A percentile compares a stretch with the other conserved stretches of the same genome.
Conservation (phyloP, 2,329 filamentous ascomycete genomes). For the Endothia cerciana region DNA sequence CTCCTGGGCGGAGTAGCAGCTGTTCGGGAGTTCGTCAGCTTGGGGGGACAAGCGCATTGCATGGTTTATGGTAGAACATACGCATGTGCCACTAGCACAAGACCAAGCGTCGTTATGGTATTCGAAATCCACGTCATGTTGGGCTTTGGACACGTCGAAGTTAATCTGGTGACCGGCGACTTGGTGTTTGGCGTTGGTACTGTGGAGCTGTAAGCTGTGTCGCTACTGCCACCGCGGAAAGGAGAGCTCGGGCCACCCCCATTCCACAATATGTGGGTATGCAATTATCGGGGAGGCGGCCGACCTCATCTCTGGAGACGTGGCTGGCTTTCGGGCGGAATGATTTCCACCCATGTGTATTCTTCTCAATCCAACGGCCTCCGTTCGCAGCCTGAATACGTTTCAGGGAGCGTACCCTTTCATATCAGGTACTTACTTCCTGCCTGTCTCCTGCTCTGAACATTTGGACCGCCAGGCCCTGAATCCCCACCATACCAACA, state of each 20-base stretch:
- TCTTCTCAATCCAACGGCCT: not conserved
- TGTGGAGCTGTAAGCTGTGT: not conserved
- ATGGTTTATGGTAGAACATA: slow-evolving; percentile 52
- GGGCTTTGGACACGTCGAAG: not conserved
- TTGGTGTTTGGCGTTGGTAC: not conserved
- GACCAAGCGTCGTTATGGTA: slow-evolving; percentile 71
- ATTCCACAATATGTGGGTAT: slow-evolving; percentile 2
- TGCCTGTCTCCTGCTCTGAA: not conserved
- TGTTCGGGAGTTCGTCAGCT: slow-evolving; percentile 45
- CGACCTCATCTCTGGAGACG: slow-evolving; percentile 11
- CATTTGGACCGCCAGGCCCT: not conserved
- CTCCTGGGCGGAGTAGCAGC: slow-evolving; percentile 96
- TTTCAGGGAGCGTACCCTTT: not conserved
- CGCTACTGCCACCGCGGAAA: not conserved
- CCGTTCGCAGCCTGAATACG: not conserved
- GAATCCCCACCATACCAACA: slow-evolving; percentile 2
- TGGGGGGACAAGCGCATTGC: slow-evolving; percentile 7
- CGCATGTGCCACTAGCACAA: slow-evolving; percentile 84
- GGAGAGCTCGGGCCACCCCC: slow-evolving; percentile 26
- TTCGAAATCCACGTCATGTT: slow-evolving; percentile 74
- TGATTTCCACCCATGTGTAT: not conserved
- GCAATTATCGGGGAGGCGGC: slow-evolving; percentile 19
- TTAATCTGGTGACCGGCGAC: not conserved
- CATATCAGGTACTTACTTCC: not conserved
- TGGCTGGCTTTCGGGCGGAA: not conserved